Evolutionary conservation across 2,329 filamentous ascomycete genomes (phyloP), one percentile per base, ranked within the genome.

Genomic region (Nakataea oryzae): DNA sequence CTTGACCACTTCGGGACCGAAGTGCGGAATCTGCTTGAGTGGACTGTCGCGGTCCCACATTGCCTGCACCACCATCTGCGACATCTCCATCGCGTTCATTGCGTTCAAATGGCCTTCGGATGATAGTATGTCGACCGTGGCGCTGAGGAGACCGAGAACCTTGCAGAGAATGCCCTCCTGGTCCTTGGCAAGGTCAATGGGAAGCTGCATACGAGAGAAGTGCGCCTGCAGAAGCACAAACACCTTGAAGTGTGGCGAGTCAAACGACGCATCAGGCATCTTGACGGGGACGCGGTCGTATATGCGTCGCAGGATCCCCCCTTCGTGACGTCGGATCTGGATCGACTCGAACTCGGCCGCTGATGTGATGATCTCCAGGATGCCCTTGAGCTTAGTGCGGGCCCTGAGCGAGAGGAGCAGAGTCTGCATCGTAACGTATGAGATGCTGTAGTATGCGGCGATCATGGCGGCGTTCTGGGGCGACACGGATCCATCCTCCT

Each of bases 21-120:
- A 97, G 78, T 97, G 91, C 67, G 95, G 95, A 70, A 99, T 97
- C 75, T 99, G 95, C 79, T 97, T 97, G 67, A 99, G 82, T 54
- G 95, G 93, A 69, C 90, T 96, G 74, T 99, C 95, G 63, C 93
- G 89, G 76, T 99, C 93, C 95, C 95, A 99, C 91, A 97, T 96
- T 59, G 89, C 93, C 76, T 99, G 95, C 3, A 99, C 93, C 61
- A 96, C 91, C 95, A 99, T 99, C 73, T 99, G 95, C 14, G 91
- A 96, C 84, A 99, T 91, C 74, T 99, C 95, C 93, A 99, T 99
- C 30, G 95, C 95, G 69, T 89, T 93, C 88, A 97, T 96, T 64
- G 95, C 93, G 72, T 99, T 99, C 65, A 99, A 82, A 70, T 97
- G 91, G 17, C 93, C 95, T 69, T 99, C 93, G 0, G 93, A 97